Evolutionary conservation across 192 early-diverging fungal genomes (phyloP), one percentile per base, ranked within the genome.

Genomic region (Coemansia sp.): DNA sequence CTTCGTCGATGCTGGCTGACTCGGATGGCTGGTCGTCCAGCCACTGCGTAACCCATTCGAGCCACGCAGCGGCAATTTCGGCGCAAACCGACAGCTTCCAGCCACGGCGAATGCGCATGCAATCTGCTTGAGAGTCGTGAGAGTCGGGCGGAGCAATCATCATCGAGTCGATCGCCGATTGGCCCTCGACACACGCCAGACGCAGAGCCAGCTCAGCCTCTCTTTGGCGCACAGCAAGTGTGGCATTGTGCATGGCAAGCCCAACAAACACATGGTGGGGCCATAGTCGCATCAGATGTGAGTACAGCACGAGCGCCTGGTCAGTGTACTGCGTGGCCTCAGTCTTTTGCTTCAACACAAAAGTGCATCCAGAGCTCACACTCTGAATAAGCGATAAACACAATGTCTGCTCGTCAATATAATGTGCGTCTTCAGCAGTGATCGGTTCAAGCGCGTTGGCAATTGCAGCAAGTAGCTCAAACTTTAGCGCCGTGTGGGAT

Each of bases 31-130:
- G 77, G 38, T 56, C 65, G 11, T 80, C 68, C 35, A 74, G 62
- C 77, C 77, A 80, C 15, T 37, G 52, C 14, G 62, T 21, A 12
- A 64, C 60, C 71, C 72, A 80, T 27, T 67, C 72, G 11, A 80
- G 77, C 77, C 77, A 80, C 1, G 57, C 54, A 24, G 77, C 63
- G n/a, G 56, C 61, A 45, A 71, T 68, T 38, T 70, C 72, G 7
- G 77, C 62, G 45, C 77, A 80, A 14, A 70, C 43, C 4, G 77
- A 64, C 35, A 71, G 62, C 58, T 80, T 80, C 77, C 77, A 80
- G 5, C 77, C 77, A 21, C 56, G 73, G 2, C 14, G 22, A 21
- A 67, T n/a, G 15, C 61, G 60, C 29, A 38, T 49, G 7, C 56
- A 37, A 5, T 67, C 67, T 5, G 67, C 47, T 5, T 65, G 48